Percentiles rank a stretch among this genome's conserved stretches.
phyloP scores from a whole-genome alignment of 306 rosid genomes.

The Prunus dulcis region DNA sequence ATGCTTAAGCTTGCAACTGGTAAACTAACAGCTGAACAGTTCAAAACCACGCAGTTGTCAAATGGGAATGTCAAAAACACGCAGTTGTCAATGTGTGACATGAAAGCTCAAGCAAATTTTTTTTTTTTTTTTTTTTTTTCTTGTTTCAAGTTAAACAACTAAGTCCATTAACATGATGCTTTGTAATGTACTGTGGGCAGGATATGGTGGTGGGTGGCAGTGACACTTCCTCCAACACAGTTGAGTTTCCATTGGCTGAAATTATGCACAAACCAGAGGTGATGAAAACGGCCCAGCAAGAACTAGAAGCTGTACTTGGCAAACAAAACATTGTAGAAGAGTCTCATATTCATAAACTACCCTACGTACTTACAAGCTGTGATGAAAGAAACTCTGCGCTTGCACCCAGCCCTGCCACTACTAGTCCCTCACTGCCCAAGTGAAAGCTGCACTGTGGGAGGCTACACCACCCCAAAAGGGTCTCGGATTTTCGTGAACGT shows the following conservation, averaged over 20 bases:
- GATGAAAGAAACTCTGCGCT: conserved; percentile 65
- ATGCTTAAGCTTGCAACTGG: too few species aligned
- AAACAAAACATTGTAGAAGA: conserved; percentile 62
- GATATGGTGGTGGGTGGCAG: conserved; percentile 75
- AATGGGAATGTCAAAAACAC: too few species aligned
- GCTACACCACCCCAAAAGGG: conserved; percentile 62
- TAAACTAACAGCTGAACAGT: neutral
- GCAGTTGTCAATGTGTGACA: too few species aligned
- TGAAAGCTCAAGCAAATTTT: too few species aligned
- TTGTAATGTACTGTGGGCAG: conserved; percentile 20
- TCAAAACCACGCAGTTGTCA: too few species aligned
- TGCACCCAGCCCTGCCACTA: conserved; percentile 58
- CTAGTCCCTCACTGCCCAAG: conserved; percentile 57
- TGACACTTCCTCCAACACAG: conserved; percentile 63
- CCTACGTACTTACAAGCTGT: conserved; percentile 58
- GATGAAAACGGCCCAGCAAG: conserved; percentile 41
- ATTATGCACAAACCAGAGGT: conserved; percentile 33
- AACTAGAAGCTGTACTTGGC: conserved; percentile 40
- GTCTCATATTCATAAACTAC: conserved; percentile 46
- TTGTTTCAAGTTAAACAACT: too few species aligned
- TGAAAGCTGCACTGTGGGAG: conserved; percentile 38
- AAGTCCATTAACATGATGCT: neutral
- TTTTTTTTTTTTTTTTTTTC: too few species aligned
- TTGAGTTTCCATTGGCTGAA: conserved; percentile 65
- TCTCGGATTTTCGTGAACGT: conserved; percentile 55